Percentiles rank a stretch among this genome's conserved stretches.
phyloP scores from a whole-genome alignment of 768 basidiomycete species.

The Rubroboletus pulcherrimus region DNA sequence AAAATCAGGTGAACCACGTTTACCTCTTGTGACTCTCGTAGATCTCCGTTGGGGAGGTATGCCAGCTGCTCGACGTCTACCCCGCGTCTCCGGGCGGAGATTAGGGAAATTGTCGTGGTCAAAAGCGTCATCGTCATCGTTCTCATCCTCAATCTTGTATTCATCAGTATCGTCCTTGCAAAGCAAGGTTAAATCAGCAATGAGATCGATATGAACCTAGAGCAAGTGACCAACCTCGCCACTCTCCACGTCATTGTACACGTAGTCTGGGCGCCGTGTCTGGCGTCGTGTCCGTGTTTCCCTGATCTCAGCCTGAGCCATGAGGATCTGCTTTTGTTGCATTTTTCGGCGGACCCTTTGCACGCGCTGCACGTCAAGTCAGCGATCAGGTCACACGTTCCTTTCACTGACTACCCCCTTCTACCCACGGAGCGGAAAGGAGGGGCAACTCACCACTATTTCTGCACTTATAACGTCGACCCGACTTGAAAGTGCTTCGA shows the following conservation, averaged over 20 bases:
- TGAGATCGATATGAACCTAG: slow-evolving; percentile 18
- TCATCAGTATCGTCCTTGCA: slow-evolving; percentile 60
- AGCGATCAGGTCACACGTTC: slow-evolving; percentile 18
- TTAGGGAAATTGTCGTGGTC: slow-evolving; percentile 40
- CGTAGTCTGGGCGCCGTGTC: slow-evolving; percentile 76
- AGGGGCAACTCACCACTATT: slow-evolving; percentile 53
- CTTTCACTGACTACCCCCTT: slow-evolving; percentile 8
- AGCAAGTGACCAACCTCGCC: slow-evolving; percentile 42
- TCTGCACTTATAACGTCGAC: slow-evolving; percentile 67
- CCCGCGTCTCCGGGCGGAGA: slow-evolving; percentile 41
- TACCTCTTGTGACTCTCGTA: slow-evolving; percentile 47
- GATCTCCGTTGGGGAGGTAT: slow-evolving; percentile 47
- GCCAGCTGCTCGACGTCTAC: slow-evolving; percentile 38
- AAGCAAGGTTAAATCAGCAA: slow-evolving; percentile 17
- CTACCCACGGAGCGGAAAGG: slow-evolving; percentile 8
- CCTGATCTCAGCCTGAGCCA: slow-evolving; percentile 74
- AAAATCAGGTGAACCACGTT: slow-evolving; percentile 48
- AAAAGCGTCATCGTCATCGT: slow-evolving; percentile 57
- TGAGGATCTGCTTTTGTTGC: slow-evolving; percentile 58
- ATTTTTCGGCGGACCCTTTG: slow-evolving; percentile 66
- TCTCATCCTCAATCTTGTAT: slow-evolving; percentile 62
- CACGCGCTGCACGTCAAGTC: slow-evolving; percentile 52
- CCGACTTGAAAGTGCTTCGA: slow-evolving; percentile 59
- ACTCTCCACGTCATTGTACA: slow-evolving; percentile 66
- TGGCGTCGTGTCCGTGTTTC: slow-evolving; percentile 75